phyloP scores from a whole-genome alignment of 805 yeast species.

The Hanseniaspora taiwanica region DNA sequence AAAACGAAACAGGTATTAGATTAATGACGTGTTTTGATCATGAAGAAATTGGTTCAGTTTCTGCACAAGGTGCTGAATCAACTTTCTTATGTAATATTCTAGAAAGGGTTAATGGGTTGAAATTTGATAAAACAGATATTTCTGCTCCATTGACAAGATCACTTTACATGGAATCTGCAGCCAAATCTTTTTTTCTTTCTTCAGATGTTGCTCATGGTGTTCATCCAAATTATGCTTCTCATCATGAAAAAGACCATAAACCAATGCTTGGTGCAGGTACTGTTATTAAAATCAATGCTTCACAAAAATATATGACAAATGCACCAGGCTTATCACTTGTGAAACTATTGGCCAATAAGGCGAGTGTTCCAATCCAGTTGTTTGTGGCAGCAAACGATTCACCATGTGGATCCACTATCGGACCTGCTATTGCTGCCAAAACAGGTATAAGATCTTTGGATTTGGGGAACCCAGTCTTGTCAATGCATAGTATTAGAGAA shows the following conservation, averaged over 20 bases:
- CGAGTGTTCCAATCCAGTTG: conserved; percentile 72
- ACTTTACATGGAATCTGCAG: conserved; percentile 39
- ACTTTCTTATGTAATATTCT: conserved; percentile 73
- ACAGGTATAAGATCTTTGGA: conserved; percentile 81
- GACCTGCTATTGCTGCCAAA: conserved; percentile 81
- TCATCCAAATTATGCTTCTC: conserved; percentile 76
- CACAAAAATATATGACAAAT: conserved; percentile 90
- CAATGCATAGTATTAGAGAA: conserved; percentile 91
- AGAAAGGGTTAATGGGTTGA: conserved; percentile 45
- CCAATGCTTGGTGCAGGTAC: conserved; percentile 85
- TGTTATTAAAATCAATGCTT: conserved; percentile 85
- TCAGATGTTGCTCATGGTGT: conserved; percentile 97
- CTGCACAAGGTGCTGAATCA: conserved; percentile 96
- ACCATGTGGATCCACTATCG: conserved; percentile 94
- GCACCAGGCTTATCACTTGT: conserved; percentile 75
- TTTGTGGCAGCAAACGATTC: conserved; percentile 90
- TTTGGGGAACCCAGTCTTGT: conserved; percentile 80
- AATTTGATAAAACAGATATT: conserved; percentile 26
- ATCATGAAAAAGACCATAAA: conserved; percentile 65
- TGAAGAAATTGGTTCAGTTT: conserved; percentile 87
- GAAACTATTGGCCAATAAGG: conserved; percentile 53
- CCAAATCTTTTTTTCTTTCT: conserved; percentile 77
- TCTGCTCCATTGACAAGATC: conserved; percentile 21
- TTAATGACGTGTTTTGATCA: conserved; percentile 83
- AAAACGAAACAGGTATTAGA: conserved; percentile 44